Conservation (phyloP, 192 early-diverging fungal genomes). For the Rhizophagus clarus region DNA sequence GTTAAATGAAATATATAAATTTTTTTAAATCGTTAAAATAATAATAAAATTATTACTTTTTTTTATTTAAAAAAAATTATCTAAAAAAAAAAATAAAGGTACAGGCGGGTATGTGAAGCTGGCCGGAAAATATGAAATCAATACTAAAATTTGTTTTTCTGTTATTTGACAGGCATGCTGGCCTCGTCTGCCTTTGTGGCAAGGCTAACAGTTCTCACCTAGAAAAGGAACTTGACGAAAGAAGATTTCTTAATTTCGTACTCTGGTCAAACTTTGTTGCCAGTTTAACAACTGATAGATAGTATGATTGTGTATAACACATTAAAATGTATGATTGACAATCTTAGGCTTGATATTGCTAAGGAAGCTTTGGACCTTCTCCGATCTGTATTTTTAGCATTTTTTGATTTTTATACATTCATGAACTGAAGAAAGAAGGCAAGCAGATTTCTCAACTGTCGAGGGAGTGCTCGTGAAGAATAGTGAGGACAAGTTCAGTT, state of each 20-base stretch:
- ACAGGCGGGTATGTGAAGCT: too few species aligned
- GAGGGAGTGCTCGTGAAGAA: background rate
- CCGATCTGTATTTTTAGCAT: slow-evolving; percentile 27
- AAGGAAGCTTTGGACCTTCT: slow-evolving; percentile 19
- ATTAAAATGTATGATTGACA: slow-evolving; percentile 21
- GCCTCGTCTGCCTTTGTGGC: background rate
- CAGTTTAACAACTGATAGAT: background rate
- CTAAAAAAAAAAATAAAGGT: too few species aligned
- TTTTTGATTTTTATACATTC: too few species aligned
- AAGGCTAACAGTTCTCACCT: background rate
- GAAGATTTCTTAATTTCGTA: slow-evolving; percentile 5
- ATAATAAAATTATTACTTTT: too few species aligned
- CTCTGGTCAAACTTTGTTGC: slow-evolving; percentile 17
- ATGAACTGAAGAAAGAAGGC: too few species aligned
- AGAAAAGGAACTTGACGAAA: background rate
- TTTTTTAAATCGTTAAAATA: too few species aligned
- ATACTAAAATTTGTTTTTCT: too few species aligned
- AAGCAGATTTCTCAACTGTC: slow-evolving; percentile 10
- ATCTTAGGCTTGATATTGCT: slow-evolving; percentile 3
- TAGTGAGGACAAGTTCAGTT: background rate
- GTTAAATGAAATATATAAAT: too few species aligned
- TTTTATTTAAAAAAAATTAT: too few species aligned
- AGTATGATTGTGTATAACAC: slow-evolving; percentile 2
- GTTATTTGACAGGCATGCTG: too few species aligned
- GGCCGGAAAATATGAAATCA: too few species aligned